Evolutionary conservation across 495 filamentous ascomycete genomes (phyloP).

Genomic region (Sabuloglossum arenarium): DNA sequence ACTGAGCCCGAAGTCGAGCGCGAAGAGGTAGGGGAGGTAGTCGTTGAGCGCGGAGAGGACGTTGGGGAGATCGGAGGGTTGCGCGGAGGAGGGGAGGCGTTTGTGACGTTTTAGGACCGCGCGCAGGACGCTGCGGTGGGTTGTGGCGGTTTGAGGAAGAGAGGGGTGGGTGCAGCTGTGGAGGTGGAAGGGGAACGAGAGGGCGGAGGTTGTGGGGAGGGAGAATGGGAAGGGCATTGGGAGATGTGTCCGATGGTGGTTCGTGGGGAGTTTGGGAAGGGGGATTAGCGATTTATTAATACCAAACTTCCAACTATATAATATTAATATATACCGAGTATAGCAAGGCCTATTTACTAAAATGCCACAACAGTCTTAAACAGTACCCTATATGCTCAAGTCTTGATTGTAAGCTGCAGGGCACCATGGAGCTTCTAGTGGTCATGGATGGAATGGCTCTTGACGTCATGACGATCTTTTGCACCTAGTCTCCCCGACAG

Average conservation of each 20-base stretch:
- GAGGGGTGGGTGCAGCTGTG: constrained; percentile 52
- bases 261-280: not conserved
- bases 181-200: constrained; percentile 56
- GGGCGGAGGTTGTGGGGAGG: constrained; percentile 65
- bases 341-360: too few species aligned
- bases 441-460: too few species aligned
- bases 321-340: too few species aligned
- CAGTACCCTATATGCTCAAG: too few species aligned
- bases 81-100: constrained; percentile 44
- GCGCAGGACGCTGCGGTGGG: constrained; percentile 55
- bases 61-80: constrained; percentile 39
- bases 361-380: too few species aligned
- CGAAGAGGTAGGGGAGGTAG: constrained; percentile 63
- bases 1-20: constrained; percentile 47
- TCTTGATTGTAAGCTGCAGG: too few species aligned
- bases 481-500: not conserved
- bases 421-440: too few species aligned
- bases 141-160: constrained; percentile 53
- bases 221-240: constrained; percentile 69
- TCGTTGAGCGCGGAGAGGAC: constrained; percentile 44
- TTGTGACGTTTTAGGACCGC: constrained; percentile 66
- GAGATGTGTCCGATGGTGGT: not conserved
- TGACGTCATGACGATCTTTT: too few species aligned
- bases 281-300: too few species aligned
- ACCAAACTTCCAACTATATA: too few species aligned